These are phyloP conservation scores for Acmispon strigosus DNA, from an alignment of 306 rosid species.

Conservation along the genomic window DNA sequence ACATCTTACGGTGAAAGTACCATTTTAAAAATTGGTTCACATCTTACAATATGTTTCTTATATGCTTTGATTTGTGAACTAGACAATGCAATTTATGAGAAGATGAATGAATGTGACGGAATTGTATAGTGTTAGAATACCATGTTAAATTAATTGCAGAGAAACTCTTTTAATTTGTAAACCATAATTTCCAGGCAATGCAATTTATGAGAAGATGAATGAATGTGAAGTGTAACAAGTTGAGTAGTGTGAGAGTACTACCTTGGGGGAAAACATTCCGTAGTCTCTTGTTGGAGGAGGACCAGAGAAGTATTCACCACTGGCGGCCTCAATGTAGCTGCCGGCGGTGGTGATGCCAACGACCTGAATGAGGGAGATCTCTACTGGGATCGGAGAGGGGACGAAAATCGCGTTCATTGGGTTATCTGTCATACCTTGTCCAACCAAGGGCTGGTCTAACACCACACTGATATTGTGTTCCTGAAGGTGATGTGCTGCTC, in stretches of 20 bases:
- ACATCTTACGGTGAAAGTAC: too few relatives aligned
- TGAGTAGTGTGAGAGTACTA: background rate
- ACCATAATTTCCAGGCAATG: too few relatives aligned
- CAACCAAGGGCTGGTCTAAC: slow-evolving; percentile 49
- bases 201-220: too few relatives aligned
- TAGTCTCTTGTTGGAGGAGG: slow-evolving; percentile 31
- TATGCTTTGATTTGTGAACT: too few relatives aligned
- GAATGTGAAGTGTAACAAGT: too few relatives aligned
- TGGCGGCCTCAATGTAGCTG: slow-evolving; percentile 61
- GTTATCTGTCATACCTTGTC: slow-evolving; percentile 61
- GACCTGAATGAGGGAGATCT: slow-evolving; percentile 29
- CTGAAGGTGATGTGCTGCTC: slow-evolving; percentile 37
- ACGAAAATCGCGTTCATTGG: slow-evolving; percentile 63
- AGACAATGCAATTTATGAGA: too few relatives aligned
- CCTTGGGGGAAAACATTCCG: slow-evolving; percentile 52
- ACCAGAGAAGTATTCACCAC: slow-evolving; percentile 48
- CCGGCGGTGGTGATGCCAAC: slow-evolving; percentile 29
- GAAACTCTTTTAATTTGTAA: too few relatives aligned
- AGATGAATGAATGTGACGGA: too few relatives aligned
- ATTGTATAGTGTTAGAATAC: too few relatives aligned
- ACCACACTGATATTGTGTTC: slow-evolving; percentile 40
- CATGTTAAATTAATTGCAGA: too few relatives aligned
- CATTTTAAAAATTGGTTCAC: too few relatives aligned
- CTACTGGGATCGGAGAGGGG: slow-evolving; percentile 55
- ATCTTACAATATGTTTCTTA: too few relatives aligned